Conservation (phyloP, 2,329 filamentous ascomycete genomes). For the Neonectria punicea region DNA sequence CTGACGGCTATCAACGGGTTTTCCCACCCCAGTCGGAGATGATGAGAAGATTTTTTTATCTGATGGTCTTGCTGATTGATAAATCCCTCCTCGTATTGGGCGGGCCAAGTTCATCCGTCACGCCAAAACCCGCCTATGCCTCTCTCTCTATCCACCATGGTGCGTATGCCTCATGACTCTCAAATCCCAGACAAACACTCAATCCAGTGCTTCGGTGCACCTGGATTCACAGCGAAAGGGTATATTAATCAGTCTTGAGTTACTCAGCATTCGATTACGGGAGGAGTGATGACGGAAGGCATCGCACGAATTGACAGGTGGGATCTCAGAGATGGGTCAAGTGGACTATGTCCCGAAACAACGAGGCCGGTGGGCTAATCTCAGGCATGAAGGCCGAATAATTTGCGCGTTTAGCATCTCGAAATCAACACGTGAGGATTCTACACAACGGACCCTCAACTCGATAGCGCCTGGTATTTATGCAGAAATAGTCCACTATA, state of each 20-base stretch:
- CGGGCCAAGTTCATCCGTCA: background rate
- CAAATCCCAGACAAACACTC: background rate
- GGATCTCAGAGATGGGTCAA: background rate
- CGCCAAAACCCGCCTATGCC: background rate
- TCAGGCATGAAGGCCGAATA: background rate
- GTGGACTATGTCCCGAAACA: background rate
- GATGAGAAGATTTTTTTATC: constrained; percentile 19
- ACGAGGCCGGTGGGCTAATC: background rate
- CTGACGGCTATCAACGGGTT: constrained; percentile 4
- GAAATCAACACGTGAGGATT: background rate
- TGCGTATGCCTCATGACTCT: background rate
- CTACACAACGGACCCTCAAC: background rate
- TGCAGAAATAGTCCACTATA: background rate
- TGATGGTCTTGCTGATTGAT: constrained; percentile 19
- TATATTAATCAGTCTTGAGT: background rate
- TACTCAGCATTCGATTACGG: background rate
- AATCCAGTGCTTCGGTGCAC: background rate
- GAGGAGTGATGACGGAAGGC: background rate
- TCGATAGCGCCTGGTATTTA: background rate
- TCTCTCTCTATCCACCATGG: too few relatives aligned
- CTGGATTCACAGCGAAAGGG: background rate
- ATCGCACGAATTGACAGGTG: background rate
- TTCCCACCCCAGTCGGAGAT: constrained; percentile 16
- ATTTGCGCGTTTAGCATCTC: background rate
- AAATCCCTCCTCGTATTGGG: constrained; percentile 19